These are phyloP conservation scores for Dipteronia sinensis DNA, from an alignment of 345 rosid genomes.

Conservation along the genomic window DNA sequence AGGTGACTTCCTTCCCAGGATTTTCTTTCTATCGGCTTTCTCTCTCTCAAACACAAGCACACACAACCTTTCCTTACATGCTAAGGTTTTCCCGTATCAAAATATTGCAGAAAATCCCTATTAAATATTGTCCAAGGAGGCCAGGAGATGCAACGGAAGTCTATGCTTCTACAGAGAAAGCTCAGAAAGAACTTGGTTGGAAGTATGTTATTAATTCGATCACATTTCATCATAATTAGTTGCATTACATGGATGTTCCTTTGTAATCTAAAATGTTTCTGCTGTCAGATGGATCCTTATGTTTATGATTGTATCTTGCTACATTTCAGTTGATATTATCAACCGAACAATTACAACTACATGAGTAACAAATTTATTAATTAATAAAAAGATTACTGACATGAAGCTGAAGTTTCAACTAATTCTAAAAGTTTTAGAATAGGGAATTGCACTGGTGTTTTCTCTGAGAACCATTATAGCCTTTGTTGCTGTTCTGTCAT, in stretches of 20 bases:
- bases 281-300: not conserved
- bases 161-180: conserved; percentile 75
- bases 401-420: not conserved
- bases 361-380: not conserved
- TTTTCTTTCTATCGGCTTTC: no score
- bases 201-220: conserved; percentile 50
- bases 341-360: not conserved
- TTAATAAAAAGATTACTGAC: not conserved
- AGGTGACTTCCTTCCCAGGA: conserved; percentile 48
- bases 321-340: not conserved
- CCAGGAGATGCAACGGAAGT: conserved; percentile 94
- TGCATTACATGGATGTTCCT: not conserved
- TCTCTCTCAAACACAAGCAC: not conserved
- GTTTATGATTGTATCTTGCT: not conserved
- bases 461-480: not conserved
- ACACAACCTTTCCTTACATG: not conserved
- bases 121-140: conserved; percentile 79
- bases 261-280: not conserved
- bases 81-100: conserved; percentile 6
- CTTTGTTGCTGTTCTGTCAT: not conserved
- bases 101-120: conserved; percentile 75
- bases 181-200: conserved; percentile 89
- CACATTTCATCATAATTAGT: not conserved
- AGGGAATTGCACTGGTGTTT: not conserved
- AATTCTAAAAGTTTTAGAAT: not conserved